Conservation (phyloP, 2,329 filamentous ascomycete genomes). For the Stachybotrys echinatus region DNA sequence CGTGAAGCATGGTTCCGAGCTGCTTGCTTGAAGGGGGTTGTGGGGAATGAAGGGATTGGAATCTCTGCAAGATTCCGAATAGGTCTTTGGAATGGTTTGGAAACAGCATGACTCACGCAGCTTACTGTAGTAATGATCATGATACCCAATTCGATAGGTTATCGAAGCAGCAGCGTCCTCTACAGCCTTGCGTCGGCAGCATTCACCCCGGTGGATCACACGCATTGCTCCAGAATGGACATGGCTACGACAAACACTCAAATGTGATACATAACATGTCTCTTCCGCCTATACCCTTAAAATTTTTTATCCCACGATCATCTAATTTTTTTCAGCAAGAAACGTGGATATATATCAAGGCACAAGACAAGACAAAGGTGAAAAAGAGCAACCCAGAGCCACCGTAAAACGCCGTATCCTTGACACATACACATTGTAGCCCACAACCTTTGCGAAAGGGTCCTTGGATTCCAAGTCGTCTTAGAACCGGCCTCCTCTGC, state of each 20-base stretch:
- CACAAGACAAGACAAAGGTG: neutral
- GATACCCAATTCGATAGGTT: neutral
- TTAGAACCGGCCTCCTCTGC: too few species aligned
- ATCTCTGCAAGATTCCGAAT: neutral
- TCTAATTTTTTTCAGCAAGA: neutral
- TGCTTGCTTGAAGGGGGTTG: too few species aligned
- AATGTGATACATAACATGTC: too few species aligned
- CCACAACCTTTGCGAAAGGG: neutral
- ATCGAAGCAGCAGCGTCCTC: too few species aligned
- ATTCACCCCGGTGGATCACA: too few species aligned
- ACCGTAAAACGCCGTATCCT: neutral
- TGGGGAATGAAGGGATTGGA: neutral
- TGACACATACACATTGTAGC: neutral
- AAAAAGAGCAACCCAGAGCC: neutral
- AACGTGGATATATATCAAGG: neutral
- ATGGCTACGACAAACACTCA: too few species aligned
- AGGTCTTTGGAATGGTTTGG: neutral
- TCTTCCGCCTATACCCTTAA: too few species aligned
- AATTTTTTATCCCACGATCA: too few species aligned
- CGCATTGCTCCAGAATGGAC: too few species aligned
- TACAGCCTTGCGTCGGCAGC: too few species aligned
- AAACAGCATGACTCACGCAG: neutral
- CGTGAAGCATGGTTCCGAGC: neutral
- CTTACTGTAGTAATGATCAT: conserved; percentile 1
- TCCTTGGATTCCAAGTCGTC: too few species aligned